phyloP scores from a whole-genome alignment of 116 monocot species.

The Cymodocea nodosa region DNA sequence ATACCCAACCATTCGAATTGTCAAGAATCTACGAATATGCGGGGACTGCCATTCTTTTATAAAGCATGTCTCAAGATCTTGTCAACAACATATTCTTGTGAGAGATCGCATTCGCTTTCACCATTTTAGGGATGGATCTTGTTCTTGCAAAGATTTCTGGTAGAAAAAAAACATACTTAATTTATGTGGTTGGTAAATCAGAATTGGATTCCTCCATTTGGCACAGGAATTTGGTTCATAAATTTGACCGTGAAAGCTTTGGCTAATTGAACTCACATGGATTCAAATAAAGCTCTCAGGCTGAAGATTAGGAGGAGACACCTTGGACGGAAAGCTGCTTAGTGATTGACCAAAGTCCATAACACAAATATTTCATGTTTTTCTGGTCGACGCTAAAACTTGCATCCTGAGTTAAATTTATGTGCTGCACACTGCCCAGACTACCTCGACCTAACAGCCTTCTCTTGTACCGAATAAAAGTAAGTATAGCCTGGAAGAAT shows the following conservation, averaged over 20 bases:
- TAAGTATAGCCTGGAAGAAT: background rate
- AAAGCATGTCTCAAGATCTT: slow-evolving; percentile 42
- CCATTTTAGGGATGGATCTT: slow-evolving; percentile 46
- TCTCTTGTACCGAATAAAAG: slow-evolving; percentile 11
- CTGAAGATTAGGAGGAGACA: too few relatives aligned
- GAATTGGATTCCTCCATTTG: too few relatives aligned
- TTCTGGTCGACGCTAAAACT: background rate
- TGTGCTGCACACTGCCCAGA: slow-evolving; percentile 22
- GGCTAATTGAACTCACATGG: too few relatives aligned
- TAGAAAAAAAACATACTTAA: slow-evolving; percentile 9
- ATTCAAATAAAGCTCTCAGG: too few relatives aligned
- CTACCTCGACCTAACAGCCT: slow-evolving; percentile 23
- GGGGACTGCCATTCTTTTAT: slow-evolving; percentile 56
- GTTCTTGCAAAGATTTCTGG: slow-evolving; percentile 77
- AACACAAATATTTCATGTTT: background rate
- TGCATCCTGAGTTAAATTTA: too few relatives aligned
- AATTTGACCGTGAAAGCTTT: too few relatives aligned
- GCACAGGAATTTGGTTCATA: too few relatives aligned
- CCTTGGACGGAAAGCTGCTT: too few relatives aligned
- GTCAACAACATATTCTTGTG: slow-evolving; percentile 37
- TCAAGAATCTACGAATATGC: slow-evolving; percentile 66
- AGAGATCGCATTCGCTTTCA: slow-evolving; percentile 63
- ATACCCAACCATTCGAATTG: slow-evolving; percentile 20
- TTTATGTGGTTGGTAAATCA: background rate
- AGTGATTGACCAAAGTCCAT: too few relatives aligned